These are phyloP conservation scores for Solanum hybrid DNA, from an alignment of 305 asterid species.

Conservation along the genomic window DNA sequence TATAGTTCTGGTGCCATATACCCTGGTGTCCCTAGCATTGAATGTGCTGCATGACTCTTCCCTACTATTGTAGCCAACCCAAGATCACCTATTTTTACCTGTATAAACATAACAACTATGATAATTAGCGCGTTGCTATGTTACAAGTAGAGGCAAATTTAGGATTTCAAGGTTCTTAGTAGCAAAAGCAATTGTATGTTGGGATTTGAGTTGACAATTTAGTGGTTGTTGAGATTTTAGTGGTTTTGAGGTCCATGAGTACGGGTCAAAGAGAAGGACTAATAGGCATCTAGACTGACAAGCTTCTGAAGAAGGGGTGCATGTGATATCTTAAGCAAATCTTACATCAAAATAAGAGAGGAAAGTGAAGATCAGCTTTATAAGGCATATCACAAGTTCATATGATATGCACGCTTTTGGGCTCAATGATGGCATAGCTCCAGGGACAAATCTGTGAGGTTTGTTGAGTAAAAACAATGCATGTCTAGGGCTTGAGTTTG, in stretches of 20 bases:
- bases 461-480: background rate
- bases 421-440: background rate
- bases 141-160: background rate
- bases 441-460: background rate
- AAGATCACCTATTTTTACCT: slow-evolving; percentile 20
- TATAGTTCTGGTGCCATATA: slow-evolving; percentile 20
- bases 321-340: background rate
- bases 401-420: background rate
- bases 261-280: background rate
- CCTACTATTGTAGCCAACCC: slow-evolving; percentile 17
- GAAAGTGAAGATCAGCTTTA: background rate
- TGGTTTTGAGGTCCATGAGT: background rate
- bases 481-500: background rate
- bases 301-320: background rate
- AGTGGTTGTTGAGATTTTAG: too few species aligned
- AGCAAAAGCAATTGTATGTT: background rate
- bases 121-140: background rate
- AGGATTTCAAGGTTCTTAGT: background rate
- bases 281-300: background rate
- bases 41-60: slow-evolving; percentile 16
- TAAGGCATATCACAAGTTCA: background rate
- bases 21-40: slow-evolving; percentile 18
- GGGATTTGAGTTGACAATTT: background rate
- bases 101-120: background rate
- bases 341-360: background rate